A percentile compares a stretch with the other conserved stretches of the same genome.
These are phyloP conservation scores for Phyllosticta ampelicida DNA, from an alignment of 2,329 filamentous ascomycete species.

Conservation along the genomic window DNA sequence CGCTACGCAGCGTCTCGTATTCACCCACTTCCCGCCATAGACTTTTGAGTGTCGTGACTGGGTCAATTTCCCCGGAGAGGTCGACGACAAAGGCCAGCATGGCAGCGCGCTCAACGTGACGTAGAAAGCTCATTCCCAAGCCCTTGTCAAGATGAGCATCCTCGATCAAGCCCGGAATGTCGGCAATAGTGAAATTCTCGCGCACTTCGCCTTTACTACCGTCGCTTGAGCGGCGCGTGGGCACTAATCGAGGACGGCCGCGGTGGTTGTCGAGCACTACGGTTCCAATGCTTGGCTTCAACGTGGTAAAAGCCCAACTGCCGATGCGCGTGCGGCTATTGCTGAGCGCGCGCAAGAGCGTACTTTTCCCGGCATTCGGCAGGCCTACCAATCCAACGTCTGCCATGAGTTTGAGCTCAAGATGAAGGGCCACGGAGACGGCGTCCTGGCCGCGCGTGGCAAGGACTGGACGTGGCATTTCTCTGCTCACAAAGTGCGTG, in stretches of 20 bases:
- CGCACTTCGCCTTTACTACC: constrained; percentile 36
- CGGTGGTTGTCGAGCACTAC: constrained; percentile 83
- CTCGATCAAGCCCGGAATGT: constrained; percentile 89
- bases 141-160: constrained; percentile 88
- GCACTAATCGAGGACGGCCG: constrained; percentile 53
- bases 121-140: constrained; percentile 79
- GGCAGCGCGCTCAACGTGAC: constrained; percentile 87
- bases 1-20: constrained; percentile 72
- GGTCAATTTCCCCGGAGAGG: constrained; percentile 63
- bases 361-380: constrained; percentile 94
- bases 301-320: constrained; percentile 92
- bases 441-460: constrained; percentile 78
- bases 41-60: constrained; percentile 64
- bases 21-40: constrained; percentile 86
- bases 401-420: constrained; percentile 89
- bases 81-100: constrained; percentile 93
- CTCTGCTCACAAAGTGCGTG: constrained; percentile 75
- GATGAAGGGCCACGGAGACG: constrained; percentile 65
- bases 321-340: constrained; percentile 84
- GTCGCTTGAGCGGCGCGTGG: constrained; percentile 32
- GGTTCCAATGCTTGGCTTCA: constrained; percentile 91
- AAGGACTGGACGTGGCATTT: constrained; percentile 68
- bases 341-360: constrained; percentile 74
- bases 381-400: constrained; percentile 91
- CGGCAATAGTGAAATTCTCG: constrained; percentile 82